phyloP scores from a whole-genome alignment of 2,329 filamentous ascomycete species.

The Pestalotiopsis sp. region DNA sequence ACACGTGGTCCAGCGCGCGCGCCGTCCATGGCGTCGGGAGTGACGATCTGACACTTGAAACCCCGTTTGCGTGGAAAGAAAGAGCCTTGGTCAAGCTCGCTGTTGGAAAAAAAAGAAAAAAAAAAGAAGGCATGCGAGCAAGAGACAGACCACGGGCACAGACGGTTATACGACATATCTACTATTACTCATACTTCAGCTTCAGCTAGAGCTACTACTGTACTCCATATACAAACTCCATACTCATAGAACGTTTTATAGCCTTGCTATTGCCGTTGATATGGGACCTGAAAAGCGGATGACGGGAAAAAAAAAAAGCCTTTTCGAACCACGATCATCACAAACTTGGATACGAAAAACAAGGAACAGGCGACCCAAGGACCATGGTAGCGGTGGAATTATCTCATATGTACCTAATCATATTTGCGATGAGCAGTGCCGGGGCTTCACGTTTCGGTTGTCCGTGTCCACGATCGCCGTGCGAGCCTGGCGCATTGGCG shows the following conservation, averaged over 20 bases:
- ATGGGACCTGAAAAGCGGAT: no score
- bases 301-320: no score
- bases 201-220: no score
- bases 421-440: background rate
- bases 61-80: background rate
- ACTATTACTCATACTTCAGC: no score
- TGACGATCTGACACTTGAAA: background rate
- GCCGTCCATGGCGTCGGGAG: background rate
- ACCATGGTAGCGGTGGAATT: background rate
- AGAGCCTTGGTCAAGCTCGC: background rate
- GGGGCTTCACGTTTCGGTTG: background rate
- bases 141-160: background rate
- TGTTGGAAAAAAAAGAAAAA: background rate
- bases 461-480: background rate
- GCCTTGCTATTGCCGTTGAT: no score
- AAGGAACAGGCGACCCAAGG: no score
- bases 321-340: no score
- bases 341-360: no score
- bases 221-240: no score
- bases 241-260: no score
- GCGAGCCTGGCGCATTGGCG: background rate
- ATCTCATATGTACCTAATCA: background rate
- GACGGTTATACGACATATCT: no score
- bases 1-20: background rate
- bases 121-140: background rate